Base-by-base conservation (phyloP, 345 rosid genomes). In the Abelmoschus esculentus region DNA sequence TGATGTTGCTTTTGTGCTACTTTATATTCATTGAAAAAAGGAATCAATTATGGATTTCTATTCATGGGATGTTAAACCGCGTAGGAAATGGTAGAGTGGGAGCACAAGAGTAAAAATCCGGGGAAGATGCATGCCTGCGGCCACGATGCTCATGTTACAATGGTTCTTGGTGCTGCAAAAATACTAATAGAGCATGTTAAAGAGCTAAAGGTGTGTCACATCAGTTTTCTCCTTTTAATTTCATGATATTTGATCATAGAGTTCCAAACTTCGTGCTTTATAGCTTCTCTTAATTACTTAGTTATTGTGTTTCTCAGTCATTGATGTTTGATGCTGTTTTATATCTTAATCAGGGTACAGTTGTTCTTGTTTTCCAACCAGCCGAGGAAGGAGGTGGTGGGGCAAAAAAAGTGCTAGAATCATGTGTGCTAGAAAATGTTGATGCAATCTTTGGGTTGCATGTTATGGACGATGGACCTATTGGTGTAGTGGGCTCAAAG, bases 301-400 rank as follows among this genome's bases (percentile, higher is more conserved):
- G 5, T 34, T 34, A 36, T 36, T 36, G 40, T 36, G 26, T 36
- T 6, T 36, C 32, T 36, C 40, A 36, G 1, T 36, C 40, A 36
- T 36, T 1, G 40, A 36, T 36, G 13, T 44, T 44, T 67, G 15
- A 76, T 42, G 18, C 29, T 36, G 12, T 61, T 71, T 71, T 13
- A 2, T 53, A 38, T 42, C 14, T 54, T 68, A 7, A 54, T 54
- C 75, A 91, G 98, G 97, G 98, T 18, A 93, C 98, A 13, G 88
- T 89, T 32, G 80, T 83, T 72, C 85, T 89, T 36, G 84, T 93
- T 42, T 93, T 93, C 61, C 98, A 93, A 80, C 98, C 97, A 34
- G 97, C 90, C 54, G 97, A 93, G 82, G 98, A 93, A 86, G 96
- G 92, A 61, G 81, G 86, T 17, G 95, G 88, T n/a, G 97, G 96